These are phyloP conservation scores for Nicotiana undulata DNA, from an alignment of 257 asterid genomes.

Conservation along the genomic window DNA sequence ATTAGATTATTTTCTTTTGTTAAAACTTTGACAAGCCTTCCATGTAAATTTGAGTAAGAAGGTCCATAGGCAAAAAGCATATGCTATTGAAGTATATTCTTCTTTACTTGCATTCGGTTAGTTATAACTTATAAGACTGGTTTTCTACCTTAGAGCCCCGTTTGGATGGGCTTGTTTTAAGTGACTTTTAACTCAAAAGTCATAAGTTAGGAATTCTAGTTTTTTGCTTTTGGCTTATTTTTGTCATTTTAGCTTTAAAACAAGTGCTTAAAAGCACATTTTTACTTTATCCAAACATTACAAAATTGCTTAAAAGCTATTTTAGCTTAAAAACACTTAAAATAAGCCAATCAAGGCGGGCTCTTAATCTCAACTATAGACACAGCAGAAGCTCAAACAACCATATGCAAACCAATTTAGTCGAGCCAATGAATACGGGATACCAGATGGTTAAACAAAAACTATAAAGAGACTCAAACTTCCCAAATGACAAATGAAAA, in stretches of 20 bases:
- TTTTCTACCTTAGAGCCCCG: not conserved
- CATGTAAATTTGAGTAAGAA: conserved; percentile 18
- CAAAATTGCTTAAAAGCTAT: too few species aligned
- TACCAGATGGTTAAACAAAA: not conserved
- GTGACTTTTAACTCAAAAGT: too few species aligned
- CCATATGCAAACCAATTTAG: not conserved
- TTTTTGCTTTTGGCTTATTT: too few species aligned
- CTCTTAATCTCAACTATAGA: not conserved
- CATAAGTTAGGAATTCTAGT: too few species aligned
- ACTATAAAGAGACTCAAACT: too few species aligned
- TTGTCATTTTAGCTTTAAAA: too few species aligned
- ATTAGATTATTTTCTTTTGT: not conserved
- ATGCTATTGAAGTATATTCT: not conserved
- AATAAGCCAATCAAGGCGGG: too few species aligned
- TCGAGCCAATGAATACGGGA: not conserved
- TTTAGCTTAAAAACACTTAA: too few species aligned
- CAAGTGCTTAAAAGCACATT: too few species aligned
- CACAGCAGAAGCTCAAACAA: not conserved
- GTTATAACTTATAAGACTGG: not conserved
- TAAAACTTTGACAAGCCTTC: not conserved
- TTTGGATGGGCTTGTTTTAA: too few species aligned
- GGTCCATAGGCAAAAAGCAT: conserved; percentile 2
- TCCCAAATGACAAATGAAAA: too few species aligned
- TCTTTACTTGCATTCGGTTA: not conserved
- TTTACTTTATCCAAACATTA: too few species aligned